Base-by-base conservation (phyloP, 2,329 filamentous ascomycete species). In the Chaetothyriales sp. region DNA sequence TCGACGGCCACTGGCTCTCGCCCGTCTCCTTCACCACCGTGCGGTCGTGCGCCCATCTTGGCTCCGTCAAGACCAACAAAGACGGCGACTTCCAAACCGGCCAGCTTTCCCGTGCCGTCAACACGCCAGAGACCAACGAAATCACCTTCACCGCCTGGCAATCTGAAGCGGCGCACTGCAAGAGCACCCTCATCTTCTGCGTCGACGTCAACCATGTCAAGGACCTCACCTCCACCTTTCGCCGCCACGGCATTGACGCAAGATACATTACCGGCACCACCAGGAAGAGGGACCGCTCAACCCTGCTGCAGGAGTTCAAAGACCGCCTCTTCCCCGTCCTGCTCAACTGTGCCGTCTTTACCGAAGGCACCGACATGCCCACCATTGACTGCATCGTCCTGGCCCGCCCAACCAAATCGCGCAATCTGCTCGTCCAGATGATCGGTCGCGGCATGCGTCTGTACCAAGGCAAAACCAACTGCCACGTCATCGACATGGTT, bases 371-470 rank as follows among this genome's bases (percentile, higher is more conserved):
- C 0, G 92, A 98, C 63, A 95, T 98, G 29, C 92, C 94, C 5
- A 95, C 94, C 65, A 86, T 98, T 58, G 92, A 98, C 70, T 97
- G 92, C 64, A 80, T 98, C 20, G 65, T 98, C 7, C 76, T 98
- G 7, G 89, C 85, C 2, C 76, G 92, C 20, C 92, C 92, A 0
- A 98, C 92, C 1, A 82, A 83, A 60, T 97, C 92, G 15, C 81
- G 86, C n/a, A 97, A 95, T 61, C 72, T 98, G 2, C 78, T 98
- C 1, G 81, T 97, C 0, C 92, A 98, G 68, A 98, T 98, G 92
- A 95, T 98, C 56, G 92, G 92, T 0, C 79, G 92, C 61, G 92
- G 92, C 4, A 86, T 98, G 80, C 81, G 92, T 44, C 70, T 95
- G 43, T 77, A 87, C 64, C 74, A 82, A 0, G 85, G 78, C 10